These are phyloP conservation scores for Pestalotiopsis sp. DNA, from an alignment of 2,329 filamentous ascomycete species.

Conservation along the genomic window DNA sequence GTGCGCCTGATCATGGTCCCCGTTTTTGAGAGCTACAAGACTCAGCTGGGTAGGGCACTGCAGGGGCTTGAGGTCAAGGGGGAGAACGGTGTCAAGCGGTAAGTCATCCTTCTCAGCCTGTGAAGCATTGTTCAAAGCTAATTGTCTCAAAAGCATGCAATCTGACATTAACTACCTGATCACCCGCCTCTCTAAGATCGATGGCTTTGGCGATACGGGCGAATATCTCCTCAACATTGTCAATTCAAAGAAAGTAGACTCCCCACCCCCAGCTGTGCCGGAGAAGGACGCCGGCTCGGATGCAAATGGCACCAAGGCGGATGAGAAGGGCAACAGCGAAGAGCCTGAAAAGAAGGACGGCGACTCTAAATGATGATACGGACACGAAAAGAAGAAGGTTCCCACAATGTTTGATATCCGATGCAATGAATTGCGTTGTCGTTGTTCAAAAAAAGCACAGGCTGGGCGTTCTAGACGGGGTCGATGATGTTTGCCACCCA, in stretches of 20 bases:
- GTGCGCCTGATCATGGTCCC: conserved; percentile 84
- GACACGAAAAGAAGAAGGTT: not conserved
- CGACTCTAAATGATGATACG: conserved; percentile 1
- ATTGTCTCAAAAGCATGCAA: conserved; percentile 61
- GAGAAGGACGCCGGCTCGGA: conserved; percentile 17
- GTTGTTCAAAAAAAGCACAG: not conserved
- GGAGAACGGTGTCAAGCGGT: conserved; percentile 72
- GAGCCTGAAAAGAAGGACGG: conserved; percentile 10
- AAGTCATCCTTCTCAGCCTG: conserved; percentile 32
- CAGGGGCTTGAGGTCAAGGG: conserved; percentile 67
- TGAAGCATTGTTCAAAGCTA: not conserved
- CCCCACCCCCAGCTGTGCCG: conserved; percentile 12
- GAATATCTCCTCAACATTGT: conserved; percentile 69
- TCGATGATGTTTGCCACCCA: not conserved
- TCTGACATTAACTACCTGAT: conserved; percentile 76
- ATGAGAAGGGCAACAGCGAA: conserved; percentile 3
- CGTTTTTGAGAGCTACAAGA: conserved; percentile 81
- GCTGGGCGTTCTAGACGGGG: not conserved
- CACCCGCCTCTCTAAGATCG: conserved; percentile 72
- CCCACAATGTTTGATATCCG: too few species aligned
- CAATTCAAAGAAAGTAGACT: conserved; percentile 54
- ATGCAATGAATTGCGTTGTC: too few species aligned
- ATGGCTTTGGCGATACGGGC: conserved; percentile 77
- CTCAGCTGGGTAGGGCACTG: conserved; percentile 76
- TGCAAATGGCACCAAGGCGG: not conserved